phyloP scores from a whole-genome alignment of 2,329 filamentous ascomycete species.

The Fusarium musae region DNA sequence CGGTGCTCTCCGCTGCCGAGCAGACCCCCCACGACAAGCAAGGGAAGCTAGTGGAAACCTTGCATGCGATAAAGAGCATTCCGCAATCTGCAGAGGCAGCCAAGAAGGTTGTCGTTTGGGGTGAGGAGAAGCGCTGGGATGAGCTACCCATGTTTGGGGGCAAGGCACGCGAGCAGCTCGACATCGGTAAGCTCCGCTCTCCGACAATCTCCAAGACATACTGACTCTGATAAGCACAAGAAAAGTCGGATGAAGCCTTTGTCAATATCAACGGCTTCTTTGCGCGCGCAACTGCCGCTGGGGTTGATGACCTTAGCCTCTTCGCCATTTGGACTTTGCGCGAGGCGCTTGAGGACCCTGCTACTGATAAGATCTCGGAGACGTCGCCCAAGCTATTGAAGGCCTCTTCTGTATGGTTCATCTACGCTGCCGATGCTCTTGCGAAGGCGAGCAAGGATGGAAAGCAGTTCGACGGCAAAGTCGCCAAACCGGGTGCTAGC shows the following conservation, averaged over 20 bases:
- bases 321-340: conserved; percentile 35
- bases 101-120: conserved; percentile 33
- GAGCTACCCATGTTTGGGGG: conserved; percentile 34
- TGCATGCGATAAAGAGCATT: conserved; percentile 33
- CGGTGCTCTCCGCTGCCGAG: conserved; percentile 31
- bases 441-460: not conserved
- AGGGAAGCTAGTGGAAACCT: conserved; percentile 34
- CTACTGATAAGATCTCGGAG: not conserved
- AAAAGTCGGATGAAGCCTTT: conserved; percentile 3
- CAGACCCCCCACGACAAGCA: conserved; percentile 37
- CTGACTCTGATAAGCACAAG: conserved; percentile 12
- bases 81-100: conserved; percentile 12
- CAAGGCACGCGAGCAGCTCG: conserved; percentile 26
- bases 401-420: conserved; percentile 23
- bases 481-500: conserved; percentile 27
- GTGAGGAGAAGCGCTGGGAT: conserved; percentile 27
- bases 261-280: conserved; percentile 35
- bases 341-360: conserved; percentile 30
- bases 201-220: rapidly evolving
- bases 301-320: conserved; percentile 25
- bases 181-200: conserved; percentile 15
- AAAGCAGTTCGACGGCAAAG: conserved; percentile 37
- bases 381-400: conserved; percentile 7
- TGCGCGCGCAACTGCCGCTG: conserved; percentile 22
- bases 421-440: conserved; percentile 14